Conservation (phyloP, 805 yeast species). For the Ogataea sp. region DNA sequence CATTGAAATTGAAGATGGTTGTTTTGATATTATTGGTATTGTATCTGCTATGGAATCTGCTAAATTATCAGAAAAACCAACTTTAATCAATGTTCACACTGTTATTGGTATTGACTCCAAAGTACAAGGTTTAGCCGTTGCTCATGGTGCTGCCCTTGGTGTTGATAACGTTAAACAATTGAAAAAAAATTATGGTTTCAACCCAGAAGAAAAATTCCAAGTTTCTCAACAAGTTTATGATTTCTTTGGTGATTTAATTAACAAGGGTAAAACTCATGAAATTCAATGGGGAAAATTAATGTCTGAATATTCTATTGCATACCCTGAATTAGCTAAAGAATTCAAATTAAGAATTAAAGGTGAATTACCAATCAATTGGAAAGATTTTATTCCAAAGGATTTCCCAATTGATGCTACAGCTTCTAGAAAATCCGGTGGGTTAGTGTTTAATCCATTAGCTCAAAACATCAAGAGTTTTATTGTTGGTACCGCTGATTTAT, state of each 20-base stretch:
- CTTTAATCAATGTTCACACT: conserved; percentile 27
- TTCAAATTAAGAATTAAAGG: conserved; percentile 20
- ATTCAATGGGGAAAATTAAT: conserved; percentile 19
- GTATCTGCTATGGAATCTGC: conserved; percentile 21
- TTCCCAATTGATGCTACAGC: conserved; percentile 14
- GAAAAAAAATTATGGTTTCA: conserved; percentile 11
- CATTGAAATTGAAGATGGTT: conserved; percentile 26
- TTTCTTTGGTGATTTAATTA: conserved; percentile 18
- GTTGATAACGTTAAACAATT: conserved; percentile 14
- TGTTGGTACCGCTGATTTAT: conserved; percentile 30
- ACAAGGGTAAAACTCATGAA: conserved; percentile 16
- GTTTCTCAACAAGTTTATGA: conserved; percentile 22
- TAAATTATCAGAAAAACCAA: conserved; percentile 24
- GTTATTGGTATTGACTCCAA: conserved; percentile 27
- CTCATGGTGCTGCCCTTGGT: conserved; percentile 30
- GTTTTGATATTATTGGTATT: conserved; percentile 21
- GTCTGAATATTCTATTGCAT: conserved; percentile 11
- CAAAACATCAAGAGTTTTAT: conserved; percentile 18
- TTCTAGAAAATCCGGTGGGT: conserved; percentile 21
- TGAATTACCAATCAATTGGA: conserved; percentile 20
- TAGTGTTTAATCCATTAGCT: conserved; percentile 23
- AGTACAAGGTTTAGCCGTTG: conserved; percentile 22
- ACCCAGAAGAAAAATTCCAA: conserved; percentile 12
- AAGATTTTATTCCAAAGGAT: conserved; percentile 11
- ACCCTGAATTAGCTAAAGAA: conserved; percentile 22